Base-by-base conservation (phyloP, 2,329 filamentous ascomycete species). In the Phoma herbarum region DNA sequence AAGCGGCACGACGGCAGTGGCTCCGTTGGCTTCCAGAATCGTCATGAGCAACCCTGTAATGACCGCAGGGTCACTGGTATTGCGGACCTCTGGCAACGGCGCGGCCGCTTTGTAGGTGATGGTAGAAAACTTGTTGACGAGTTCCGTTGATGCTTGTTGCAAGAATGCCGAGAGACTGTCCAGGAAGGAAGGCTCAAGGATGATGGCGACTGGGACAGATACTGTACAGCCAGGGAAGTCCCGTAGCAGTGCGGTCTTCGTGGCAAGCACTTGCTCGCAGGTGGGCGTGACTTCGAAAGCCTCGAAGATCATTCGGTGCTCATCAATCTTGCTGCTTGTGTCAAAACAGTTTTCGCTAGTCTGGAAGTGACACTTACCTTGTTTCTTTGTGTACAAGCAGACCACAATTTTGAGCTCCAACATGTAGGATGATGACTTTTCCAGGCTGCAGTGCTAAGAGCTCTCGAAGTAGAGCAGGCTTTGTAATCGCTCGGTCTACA, bases 11-110 rank as follows among this genome's bases (percentile, higher is more conserved):
- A 72, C 52, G 0, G 77, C 57, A 0, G 75, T 63, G 0, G 67
- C 54, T 0, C 88, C 88, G 7, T 84, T 78, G 0, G 80, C 83
- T 64, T 86, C 83, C 0, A 91, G 72, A 0, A 90, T 69, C 0
- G 85, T 81, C 75, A 89, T 84, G 9, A 91, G 77, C 58, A 89
- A 78, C 9, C 86, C 80, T 0, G 81, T 84, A 2, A 92, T 81
- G 1, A 90, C 71, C 0, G 82, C 77, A 0, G 88, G 88, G 52
- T 84, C 72, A 0, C 79, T 73, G 0, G 85, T 86, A 48, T 91
- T 84, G 8, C 89, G 83, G 16, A 74, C 74, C 67, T 91, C 88
- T 10, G 78, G 72, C 0, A 84, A 71, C 0, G 70, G 64, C 0
- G 75, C 71, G 0, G 81, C 80, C 0, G 83, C 84, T 63, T 91